Base-by-base conservation (phyloP, 2,329 filamentous ascomycete species). In the Aspergillus ibericus region DNA sequence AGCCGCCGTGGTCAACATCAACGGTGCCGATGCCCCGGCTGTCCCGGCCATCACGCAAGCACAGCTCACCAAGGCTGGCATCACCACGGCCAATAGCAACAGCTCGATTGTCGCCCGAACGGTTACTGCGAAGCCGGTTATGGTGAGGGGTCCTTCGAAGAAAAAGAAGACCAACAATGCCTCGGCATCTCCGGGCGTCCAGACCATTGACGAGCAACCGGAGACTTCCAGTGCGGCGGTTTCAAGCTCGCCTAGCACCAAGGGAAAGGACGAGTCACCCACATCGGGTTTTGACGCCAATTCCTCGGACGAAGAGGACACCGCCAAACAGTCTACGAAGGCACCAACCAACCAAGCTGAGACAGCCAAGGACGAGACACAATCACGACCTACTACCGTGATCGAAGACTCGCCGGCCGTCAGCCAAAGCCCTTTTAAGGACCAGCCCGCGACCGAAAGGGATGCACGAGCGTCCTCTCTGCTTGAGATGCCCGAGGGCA, bases 1-100 rank as follows among this genome's bases (percentile, higher is more conserved):
- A 77, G 92, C 95, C 9, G 93, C 92, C 35, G 88, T 98, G 71
- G 92, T 99, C 72, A 96, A 91, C 68, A 92, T 99, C 75, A 89
- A 90, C 57, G 84, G 83, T 18, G 82, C 66, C 8, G 71, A 75
- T 55, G 81, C 89, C 16, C 91, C 91, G 3, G 90, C 91, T 0
- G 88, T 93, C 5, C 90, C 90, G 6, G 80, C 80, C 58, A 87
- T 95, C 66, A 87, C 92, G 68, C 64, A 72, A 12, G 71, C 76
- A 4, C 76, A 78, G 55, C 66, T 79, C 6, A 72, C 73, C 55
- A 77, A 75, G 59, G 75, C 76, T 9, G 72, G 72, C 12, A 68
- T 69, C 12, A 59, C 74, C 20, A 65, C 70, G n/a, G 63, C 67
- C 12, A 68, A 68, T 50, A 69, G 65, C 50, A 70, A 69, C 52